Base-by-base conservation (phyloP, 2,329 filamentous ascomycete species). In the Cryphonectria carpinicola region DNA sequence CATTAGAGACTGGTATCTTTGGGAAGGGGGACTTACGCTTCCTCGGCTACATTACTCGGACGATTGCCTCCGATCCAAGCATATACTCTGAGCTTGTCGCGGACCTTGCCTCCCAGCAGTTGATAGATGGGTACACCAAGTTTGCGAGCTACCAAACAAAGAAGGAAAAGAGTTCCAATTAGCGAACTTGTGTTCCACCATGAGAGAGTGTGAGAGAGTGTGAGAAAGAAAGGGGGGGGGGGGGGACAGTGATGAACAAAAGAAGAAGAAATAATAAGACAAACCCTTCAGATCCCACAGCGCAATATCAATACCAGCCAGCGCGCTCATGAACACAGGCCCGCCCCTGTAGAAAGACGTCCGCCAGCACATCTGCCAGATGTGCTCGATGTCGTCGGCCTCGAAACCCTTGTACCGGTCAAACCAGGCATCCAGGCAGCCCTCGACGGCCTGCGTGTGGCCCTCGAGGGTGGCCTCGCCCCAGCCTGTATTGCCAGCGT, bases 31-130 rank as follows among this genome's bases (percentile, higher is more conserved):
- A 71, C 81, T 76, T 76, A 86, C 80, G 86, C 89, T 76, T 87
- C 86, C 3, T 75, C 75, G 72, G 87, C 85, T 28, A 92, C 86
- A 76, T 91, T 89, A n/a, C 78, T 78, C 3, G 89, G 89, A 52
- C 89, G 81, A 76, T 92, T 89, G 4, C 89, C 90, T n/a, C 89
- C 89, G 71, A 92, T 91, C 89, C 90, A 92, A 17, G 87, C 87
- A 76, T 91, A 92, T 0, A 91, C 89, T 71, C 86, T 87, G 37
- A 90, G 79, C 76, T 89, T 89, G 74, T 88, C 82, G 63, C 89
- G 83, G 3, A 92, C 83, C 71, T 90, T 90, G 4, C 90, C 90
- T 28, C 90, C 90, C 0, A 92, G 84, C 0, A 92, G 82, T 73
- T 91, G 86, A 76, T 91, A 87, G 46, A 92, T 84, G 0, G 90